Conservation (phyloP, 225 moss, liverwort and hornwort species). For the Bryoerythrophyllum caledonicum region DNA sequence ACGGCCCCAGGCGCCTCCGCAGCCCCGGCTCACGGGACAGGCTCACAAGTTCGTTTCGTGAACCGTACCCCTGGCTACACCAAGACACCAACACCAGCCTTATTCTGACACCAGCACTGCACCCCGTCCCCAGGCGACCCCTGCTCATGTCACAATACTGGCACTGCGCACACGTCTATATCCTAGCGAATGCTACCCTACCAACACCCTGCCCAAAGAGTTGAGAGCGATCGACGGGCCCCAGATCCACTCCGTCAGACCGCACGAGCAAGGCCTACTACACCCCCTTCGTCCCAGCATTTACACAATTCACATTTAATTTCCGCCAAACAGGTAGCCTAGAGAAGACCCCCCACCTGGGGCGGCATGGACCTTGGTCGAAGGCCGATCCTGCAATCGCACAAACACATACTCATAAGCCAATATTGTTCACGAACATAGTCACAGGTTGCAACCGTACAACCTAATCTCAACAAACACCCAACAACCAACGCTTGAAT, state of each 20-base stretch:
- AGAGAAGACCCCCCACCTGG: conserved; percentile 58
- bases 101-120: conserved; percentile 28
- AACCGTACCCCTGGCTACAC: conserved; percentile 24
- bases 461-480: not conserved
- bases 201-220: conserved; percentile 17
- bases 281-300: conserved; percentile 20
- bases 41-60: conserved; percentile 19
- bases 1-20: conserved; percentile 10
- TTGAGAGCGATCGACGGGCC: conserved; percentile 17
- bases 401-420: not conserved
- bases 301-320: conserved; percentile 21
- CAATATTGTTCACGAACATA: not conserved
- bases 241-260: conserved; percentile 19
- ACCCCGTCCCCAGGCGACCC: not conserved
- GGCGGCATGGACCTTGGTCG: conserved; percentile 55
- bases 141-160: conserved; percentile 29
- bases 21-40: conserved; percentile 11
- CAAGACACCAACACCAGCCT: conserved; percentile 29
- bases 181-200: conserved; percentile 30
- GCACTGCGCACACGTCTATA: conserved; percentile 30
- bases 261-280: conserved; percentile 6
- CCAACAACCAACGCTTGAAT: not conserved
- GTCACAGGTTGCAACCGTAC: not conserved
- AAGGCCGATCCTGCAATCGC: conserved; percentile 47
- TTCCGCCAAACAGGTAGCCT: conserved; percentile 58